phyloP scores from a whole-genome alignment of 495 filamentous ascomycete species.

The Neurospora sp. region DNA sequence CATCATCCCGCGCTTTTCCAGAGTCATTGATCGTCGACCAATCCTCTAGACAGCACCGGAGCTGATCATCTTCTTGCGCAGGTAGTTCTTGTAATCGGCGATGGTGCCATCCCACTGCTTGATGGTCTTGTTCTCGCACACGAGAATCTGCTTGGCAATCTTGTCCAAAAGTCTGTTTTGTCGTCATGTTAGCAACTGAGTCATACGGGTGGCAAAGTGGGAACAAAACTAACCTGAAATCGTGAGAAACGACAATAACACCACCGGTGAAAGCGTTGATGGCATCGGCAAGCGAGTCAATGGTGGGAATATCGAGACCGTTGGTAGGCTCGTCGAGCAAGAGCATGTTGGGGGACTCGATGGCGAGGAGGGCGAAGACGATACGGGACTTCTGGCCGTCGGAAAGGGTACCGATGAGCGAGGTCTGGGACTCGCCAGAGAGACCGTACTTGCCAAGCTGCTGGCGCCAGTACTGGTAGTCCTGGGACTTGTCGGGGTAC shows the following conservation, averaged over 20 bases:
- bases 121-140: slow-evolving; percentile 94
- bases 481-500: slow-evolving; percentile 77
- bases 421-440: slow-evolving; percentile 84
- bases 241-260: slow-evolving; percentile 96
- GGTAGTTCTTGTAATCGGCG: slow-evolving; percentile 91
- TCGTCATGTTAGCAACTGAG: slow-evolving; percentile 1
- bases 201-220: not conserved
- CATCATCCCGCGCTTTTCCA: not conserved
- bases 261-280: slow-evolving; percentile 94
- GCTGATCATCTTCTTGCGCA: slow-evolving; percentile 92
- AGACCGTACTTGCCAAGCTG: slow-evolving; percentile 92
- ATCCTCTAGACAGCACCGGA: slow-evolving; percentile 40
- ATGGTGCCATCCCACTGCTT: slow-evolving; percentile 82
- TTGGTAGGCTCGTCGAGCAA: slow-evolving; percentile 98
- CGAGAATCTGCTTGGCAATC: slow-evolving; percentile 99
- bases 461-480: slow-evolving; percentile 99
- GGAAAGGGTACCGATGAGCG: slow-evolving; percentile 93
- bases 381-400: slow-evolving; percentile 97
- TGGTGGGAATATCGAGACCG: slow-evolving; percentile 98
- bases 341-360: slow-evolving; percentile 96
- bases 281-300: slow-evolving; percentile 93
- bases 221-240: slow-evolving; percentile 66
- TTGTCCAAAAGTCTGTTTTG: slow-evolving; percentile 80
- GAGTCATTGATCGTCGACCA: not conserved
- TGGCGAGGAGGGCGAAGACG: slow-evolving; percentile 92